phyloP scores from a whole-genome alignment of 495 filamentous ascomycete species.

The Penicillium chermesinum region DNA sequence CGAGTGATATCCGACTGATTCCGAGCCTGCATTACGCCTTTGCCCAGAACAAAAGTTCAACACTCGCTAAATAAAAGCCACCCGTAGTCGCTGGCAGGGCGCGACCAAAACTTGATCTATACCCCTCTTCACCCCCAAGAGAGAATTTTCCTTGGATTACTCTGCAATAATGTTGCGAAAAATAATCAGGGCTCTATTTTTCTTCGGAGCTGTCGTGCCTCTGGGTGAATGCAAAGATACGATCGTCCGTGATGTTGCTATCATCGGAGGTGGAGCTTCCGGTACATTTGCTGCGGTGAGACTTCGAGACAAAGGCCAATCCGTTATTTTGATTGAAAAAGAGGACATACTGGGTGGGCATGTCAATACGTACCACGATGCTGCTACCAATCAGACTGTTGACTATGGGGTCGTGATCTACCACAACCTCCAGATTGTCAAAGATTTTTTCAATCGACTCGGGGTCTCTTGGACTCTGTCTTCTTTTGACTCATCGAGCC shows the following conservation, averaged over 20 bases:
- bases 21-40: too few species aligned
- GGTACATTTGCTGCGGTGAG: slow-evolving; percentile 44
- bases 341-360: slow-evolving; percentile 43
- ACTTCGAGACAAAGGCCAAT: slow-evolving; percentile 35
- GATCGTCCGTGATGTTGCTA: slow-evolving; percentile 35
- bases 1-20: too few species aligned
- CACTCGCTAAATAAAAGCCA: too few species aligned
- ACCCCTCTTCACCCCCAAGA: slow-evolving; percentile 12
- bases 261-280: slow-evolving; percentile 47
- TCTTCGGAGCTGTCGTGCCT: background rate
- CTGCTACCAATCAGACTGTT: slow-evolving; percentile 31
- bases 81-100: too few species aligned
- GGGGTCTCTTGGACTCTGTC: slow-evolving; percentile 19
- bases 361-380: slow-evolving; percentile 40
- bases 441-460: slow-evolving; percentile 36
- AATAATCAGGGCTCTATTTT: background rate
- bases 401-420: slow-evolving; percentile 43
- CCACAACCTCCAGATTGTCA: slow-evolving; percentile 33
- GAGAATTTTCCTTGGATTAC: background rate
- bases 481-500: slow-evolving; percentile 15
- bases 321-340: slow-evolving; percentile 42
- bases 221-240: background rate
- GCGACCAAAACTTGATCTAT: too few species aligned
- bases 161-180: background rate
- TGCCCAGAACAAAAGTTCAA: too few species aligned